Base-by-base conservation (phyloP, 2,329 filamentous ascomycete genomes). In the Nigrospora sphaerica region DNA sequence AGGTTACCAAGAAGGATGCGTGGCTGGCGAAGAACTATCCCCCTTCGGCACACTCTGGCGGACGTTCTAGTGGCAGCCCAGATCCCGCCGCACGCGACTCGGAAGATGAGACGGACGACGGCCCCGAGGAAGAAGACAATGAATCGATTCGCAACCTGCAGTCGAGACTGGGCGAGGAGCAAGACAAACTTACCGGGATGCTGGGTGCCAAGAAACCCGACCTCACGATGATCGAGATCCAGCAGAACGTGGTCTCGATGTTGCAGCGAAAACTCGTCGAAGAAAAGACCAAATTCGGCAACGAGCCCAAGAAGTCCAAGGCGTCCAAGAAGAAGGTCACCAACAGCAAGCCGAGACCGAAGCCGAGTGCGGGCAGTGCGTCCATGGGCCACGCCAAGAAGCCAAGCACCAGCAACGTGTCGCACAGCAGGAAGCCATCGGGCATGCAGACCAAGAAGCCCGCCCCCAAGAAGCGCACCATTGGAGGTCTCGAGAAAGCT, bases 401-500 rank as follows among this genome's bases (percentile, higher is more conserved):
- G 60, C 58, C 50, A 33, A 48, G 66, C 1, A 50, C 56, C 10
- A 57, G 64, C 12, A 61, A 62, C 17, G 60, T 61, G 4, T 51
- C 62, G 0, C 46, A 61, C 3, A 51, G 60, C 23, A 66, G 62
- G 57, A 65, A 66, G 55, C 47, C 48, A 32, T 42, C 51, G 2
- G 54, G 56, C 41, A 52, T 48, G 32, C 47, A 33, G 42, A 59
- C 62, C 48, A 72, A 80, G 62, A 77, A 77, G 57, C 58, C 67
- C 4, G 59, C 65, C 0, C 52, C 60, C 0, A 75, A 73, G 50
- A 83, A 80, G 57, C 71, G 75, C n/a, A 77, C 77, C 45, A 79
- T 87, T 59, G 81, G 89, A 39, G 84, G 81, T 49, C 75, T 85
- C 4, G 90, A 98, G 68, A 97, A 97, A 72, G 88, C 93, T 48